phyloP scores from a whole-genome alignment of 176 grass and related monocot genomes.

The Tillandsia leiboldiana region DNA sequence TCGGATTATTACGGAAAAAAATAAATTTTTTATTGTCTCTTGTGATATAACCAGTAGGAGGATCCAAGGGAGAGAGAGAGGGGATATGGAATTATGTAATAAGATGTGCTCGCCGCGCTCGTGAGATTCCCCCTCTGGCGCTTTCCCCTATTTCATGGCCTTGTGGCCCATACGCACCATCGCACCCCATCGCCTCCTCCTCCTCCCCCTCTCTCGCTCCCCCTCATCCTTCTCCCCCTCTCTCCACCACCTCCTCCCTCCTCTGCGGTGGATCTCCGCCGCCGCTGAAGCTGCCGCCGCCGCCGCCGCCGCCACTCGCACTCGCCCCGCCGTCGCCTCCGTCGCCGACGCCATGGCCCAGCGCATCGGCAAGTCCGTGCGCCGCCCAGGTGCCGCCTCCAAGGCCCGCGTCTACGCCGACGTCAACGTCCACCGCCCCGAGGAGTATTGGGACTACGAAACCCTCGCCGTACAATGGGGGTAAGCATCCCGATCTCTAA shows the following conservation, averaged over 20 bases:
- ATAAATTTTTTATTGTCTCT: too few relatives aligned
- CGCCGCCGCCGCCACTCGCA: slow-evolving; percentile 8
- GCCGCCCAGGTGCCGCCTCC: slow-evolving; percentile 41
- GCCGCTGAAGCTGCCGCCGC: background rate
- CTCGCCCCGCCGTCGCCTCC: slow-evolving; percentile 3
- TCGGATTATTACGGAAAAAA: too few relatives aligned
- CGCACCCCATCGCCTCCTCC: slow-evolving; percentile 24
- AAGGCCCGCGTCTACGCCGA: slow-evolving; percentile 58
- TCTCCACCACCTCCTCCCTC: slow-evolving; percentile 19
- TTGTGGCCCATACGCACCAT: slow-evolving; percentile 28
- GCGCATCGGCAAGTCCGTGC: slow-evolving; percentile 42
- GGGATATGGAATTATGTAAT: background rate
- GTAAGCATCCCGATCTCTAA: slow-evolving; percentile 16
- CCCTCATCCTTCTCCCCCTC: slow-evolving; percentile 9
- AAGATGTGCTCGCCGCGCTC: slow-evolving; percentile 22
- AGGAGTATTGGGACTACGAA: slow-evolving; percentile 96
- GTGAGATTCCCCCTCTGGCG: background rate
- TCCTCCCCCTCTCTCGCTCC: slow-evolving; percentile 25
- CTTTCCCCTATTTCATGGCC: slow-evolving; percentile 45
- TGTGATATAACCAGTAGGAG: too few relatives aligned
- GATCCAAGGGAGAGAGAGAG: background rate
- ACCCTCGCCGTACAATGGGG: slow-evolving; percentile 78
- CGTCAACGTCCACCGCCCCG: slow-evolving; percentile 51
- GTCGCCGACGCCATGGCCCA: slow-evolving; percentile 40
- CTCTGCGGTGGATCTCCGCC: slow-evolving; percentile 9